Base-by-base conservation (phyloP, 2,329 filamentous ascomycete species). In the Teratosphaeria nubilosa region DNA sequence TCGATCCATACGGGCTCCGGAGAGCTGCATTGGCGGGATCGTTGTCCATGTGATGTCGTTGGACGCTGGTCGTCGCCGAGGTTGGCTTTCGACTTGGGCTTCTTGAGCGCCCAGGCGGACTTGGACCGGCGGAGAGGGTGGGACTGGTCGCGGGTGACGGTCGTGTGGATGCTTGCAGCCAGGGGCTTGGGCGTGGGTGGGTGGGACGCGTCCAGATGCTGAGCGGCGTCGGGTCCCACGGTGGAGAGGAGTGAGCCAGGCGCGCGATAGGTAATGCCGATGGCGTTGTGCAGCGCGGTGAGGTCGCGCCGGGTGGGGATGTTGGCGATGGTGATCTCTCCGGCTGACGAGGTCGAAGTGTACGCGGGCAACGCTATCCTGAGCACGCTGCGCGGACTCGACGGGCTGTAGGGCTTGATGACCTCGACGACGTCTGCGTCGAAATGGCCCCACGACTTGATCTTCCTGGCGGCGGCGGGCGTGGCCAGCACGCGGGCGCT, bases 291-390 rank as follows among this genome's bases (percentile, higher is more conserved):
- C 0, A 87, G 66, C 2, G 81, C 80, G 7, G 80, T 82, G 3
- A 85, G 65, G 65, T 88, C 84, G 53, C 77, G 72, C 66, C 81
- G 83, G 56, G 85, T 82, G 0, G 81, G 75, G 31, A 90, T 79
- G 69, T 84, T 84, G 1, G 85, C 77, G n/a, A 90, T 77, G 0
- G 86, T 88, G n/a, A 89, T 78, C 72, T 90, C 85, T 20, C 87
- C 87, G 9, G 78, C 74, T 14, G 77, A 72, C 5, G 82, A 84
- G 25, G 77, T 76, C 0, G 78, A 71, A 2, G 77, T 73, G 25
- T 79, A 70, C 0, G 84, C 71, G 2, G 82, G 80, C 3, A 90
- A 75, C 0, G 78, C 73, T 9, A 88, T 73, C 50, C 76, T 71
- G 62, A 76, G 68, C 51, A 81, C 66, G 6, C 75, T 75, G 5